Evolutionary conservation across 106 monocot species (phyloP), one percentile per base, ranked within the genome.

Genomic region (Acorus calamus): DNA sequence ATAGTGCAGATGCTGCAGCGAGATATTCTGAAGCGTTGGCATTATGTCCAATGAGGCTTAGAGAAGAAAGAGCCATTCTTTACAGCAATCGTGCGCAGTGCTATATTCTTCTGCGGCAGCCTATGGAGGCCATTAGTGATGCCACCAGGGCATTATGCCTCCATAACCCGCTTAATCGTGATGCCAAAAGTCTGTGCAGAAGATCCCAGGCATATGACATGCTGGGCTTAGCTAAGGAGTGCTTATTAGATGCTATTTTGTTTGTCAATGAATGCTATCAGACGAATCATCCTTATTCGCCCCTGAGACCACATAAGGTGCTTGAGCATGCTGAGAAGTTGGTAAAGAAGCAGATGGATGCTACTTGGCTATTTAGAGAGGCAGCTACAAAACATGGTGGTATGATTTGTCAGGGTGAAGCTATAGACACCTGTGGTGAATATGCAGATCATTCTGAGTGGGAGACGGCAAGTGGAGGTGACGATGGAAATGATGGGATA

Each of bases 401-500:
- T 65, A 77, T 81, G 47, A 75, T 62, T 56, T 67, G 55, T 56
- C 79, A 89, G 63, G 70, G 69, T 53, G 74, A 69, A 73, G 55
- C 44, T 68, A 70, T 73, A 49, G 87, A 80, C 56, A 70, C 44
- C 0, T 74, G 72, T 77, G 89, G 74, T 46, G 79, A 84, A 66
- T 86, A 81, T 14, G 84, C 70, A 49, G 94, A 90, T 63, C 86
- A 89, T 68, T 96, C 91, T 55, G 96, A 96, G 71, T 96, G 96
- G 96, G 96, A 96, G 75, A 96, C 96, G 13, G 96, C 81, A 4
- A 96, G 96, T 65, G 91, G 83, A 65, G 91, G 87, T 78, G 96
- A 91, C 68, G 52, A 70, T 53, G 92, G 61, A 59, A 75, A 77
- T 74, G 78, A 77, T 68, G 72, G 66, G 56, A 76, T 73, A 46